Conservation (phyloP, 169 alveolate species). For the Cardiosporidium cionae region DNA sequence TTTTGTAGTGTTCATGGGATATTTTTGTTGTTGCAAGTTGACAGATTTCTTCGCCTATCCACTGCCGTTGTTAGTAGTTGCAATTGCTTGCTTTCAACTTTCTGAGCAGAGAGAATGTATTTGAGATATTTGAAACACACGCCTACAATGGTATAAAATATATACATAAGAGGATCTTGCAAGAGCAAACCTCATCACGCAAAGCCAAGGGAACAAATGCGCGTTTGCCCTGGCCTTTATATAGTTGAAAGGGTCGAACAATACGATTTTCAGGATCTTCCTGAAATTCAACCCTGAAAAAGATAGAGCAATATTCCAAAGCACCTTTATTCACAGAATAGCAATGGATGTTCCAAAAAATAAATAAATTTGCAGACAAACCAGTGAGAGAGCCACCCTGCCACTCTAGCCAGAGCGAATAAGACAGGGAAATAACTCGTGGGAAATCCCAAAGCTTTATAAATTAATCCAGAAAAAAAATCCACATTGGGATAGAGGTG, state of each 20-base stretch:
- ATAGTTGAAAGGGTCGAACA: slow-evolving; percentile 31
- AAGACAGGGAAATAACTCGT: slow-evolving; percentile 65
- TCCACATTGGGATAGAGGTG: slow-evolving; percentile 86
- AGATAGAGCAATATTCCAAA: not conserved
- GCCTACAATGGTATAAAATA: too few relatives aligned
- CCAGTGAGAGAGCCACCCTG: slow-evolving; percentile 80
- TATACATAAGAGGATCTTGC: too few relatives aligned
- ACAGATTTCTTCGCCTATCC: too few relatives aligned
- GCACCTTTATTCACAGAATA: not conserved
- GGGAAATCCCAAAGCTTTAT: slow-evolving; percentile 65
- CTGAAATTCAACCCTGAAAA: slow-evolving; percentile 7
- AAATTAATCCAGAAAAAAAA: slow-evolving; percentile 74
- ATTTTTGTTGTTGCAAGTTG: too few relatives aligned
- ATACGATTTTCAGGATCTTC: slow-evolving; percentile 18
- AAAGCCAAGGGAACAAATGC: not conserved
- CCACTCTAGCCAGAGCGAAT: slow-evolving; percentile 68
- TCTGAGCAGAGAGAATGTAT: too few relatives aligned
- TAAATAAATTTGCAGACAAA: too few relatives aligned
- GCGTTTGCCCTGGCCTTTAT: slow-evolving; percentile 4
- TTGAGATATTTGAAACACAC: too few relatives aligned
- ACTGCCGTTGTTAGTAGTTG: too few relatives aligned
- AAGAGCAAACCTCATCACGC: too few relatives aligned
- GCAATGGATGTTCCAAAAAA: not conserved
- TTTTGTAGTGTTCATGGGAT: too few relatives aligned
- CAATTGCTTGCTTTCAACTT: too few relatives aligned